phyloP scores from a whole-genome alignment of 228 moss, liverwort and hornwort genomes.

The Sphagnum fallax region DNA sequence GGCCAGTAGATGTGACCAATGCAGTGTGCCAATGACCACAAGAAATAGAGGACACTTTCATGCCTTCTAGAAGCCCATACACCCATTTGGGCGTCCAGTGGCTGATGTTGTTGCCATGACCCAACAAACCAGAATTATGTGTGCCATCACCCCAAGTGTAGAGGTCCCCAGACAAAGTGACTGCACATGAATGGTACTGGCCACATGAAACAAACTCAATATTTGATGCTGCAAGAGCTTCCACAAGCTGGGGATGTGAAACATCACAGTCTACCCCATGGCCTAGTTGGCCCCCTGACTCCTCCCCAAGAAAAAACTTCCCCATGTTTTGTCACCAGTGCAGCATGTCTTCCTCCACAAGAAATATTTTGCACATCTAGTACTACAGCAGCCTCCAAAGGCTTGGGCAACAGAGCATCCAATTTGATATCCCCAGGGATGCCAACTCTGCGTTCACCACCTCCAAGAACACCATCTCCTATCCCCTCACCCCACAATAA shows the following conservation, averaged over 20 bases:
- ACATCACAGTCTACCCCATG: conserved; percentile 96
- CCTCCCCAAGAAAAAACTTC: conserved; percentile 96
- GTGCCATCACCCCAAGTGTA: conserved; percentile 99
- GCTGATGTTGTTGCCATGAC: conserved; percentile 94
- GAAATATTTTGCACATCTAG: conserved; percentile 94
- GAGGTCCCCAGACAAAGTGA: conserved; percentile 85
- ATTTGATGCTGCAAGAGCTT: conserved; percentile 69
- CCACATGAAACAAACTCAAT: conserved; percentile 94
- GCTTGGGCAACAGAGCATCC: conserved; percentile 74
- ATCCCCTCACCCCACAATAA: conserved; percentile 98
- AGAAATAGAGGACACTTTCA: conserved; percentile 80
- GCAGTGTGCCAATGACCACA: conserved; percentile 99
- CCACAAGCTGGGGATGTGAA: conserved; percentile 89
- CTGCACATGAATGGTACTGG: conserved; percentile 87
- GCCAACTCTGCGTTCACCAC: conserved; percentile 57
- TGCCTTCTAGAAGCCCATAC: conserved; percentile 74
- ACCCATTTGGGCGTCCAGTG: conserved; percentile 99
- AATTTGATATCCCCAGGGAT: conserved; percentile 34
- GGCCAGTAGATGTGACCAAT: conserved; percentile 83
- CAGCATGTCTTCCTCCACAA: conserved; percentile 86
- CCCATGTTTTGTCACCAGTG: conserved; percentile 87
- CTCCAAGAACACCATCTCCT: conserved; percentile 89
- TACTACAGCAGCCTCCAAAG: conserved; percentile 86
- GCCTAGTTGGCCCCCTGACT: conserved; percentile 90
- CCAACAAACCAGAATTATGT: conserved; percentile 87